Evolutionary conservation across 73 alveolate species (phyloP).

Genomic region (Paramecium biaurelia): DNA sequence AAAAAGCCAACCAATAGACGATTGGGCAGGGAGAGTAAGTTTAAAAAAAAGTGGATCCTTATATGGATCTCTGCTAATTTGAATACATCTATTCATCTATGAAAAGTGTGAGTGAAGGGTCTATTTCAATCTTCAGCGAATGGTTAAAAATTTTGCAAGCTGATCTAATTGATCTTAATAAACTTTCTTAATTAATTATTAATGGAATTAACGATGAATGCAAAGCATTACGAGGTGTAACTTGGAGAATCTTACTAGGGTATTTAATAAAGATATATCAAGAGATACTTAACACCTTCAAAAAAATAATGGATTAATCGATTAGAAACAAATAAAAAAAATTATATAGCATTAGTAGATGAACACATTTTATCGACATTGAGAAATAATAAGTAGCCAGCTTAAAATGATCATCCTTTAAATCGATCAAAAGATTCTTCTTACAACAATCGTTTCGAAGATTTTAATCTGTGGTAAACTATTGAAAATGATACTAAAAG

Average conservation of each 20-base stretch:
- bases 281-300: constrained; percentile 8
- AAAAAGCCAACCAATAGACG: background rate
- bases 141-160: constrained; percentile 10
- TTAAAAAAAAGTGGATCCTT: background rate
- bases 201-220: constrained; percentile 45
- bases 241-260: constrained; percentile 29
- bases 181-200: background rate
- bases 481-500: constrained; percentile 48
- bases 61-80: constrained; percentile 11
- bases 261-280: background rate
- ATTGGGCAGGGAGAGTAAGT: background rate
- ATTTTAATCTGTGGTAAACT: background rate
- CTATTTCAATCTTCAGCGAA: background rate
- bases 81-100: constrained; percentile 39
- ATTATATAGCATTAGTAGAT: background rate
- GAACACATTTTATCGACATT: background rate
- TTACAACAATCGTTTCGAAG: constrained; percentile 16
- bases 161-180: background rate
- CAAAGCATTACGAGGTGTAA: constrained; percentile 42
- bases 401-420: constrained; percentile 32
- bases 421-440: background rate
- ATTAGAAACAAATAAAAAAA: background rate
- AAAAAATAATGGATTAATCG: constrained; percentile 12
- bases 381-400: background rate
- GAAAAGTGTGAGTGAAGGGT: constrained; percentile 35